Conservation (phyloP, 352 stramenopile genomes). For the Peronospora tabacina region DNA sequence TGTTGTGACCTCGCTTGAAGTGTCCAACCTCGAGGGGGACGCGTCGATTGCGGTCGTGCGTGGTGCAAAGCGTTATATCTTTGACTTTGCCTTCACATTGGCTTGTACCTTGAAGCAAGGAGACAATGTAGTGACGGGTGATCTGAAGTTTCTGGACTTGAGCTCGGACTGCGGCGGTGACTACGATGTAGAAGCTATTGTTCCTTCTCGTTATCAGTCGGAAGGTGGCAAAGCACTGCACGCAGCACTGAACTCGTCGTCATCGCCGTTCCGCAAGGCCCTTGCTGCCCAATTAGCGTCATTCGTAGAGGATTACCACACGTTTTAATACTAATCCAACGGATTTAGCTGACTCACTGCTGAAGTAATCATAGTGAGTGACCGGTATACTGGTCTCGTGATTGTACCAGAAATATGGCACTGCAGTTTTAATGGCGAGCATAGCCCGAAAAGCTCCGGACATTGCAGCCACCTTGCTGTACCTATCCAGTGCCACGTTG, state of each 20-base stretch:
- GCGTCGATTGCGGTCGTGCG: constrained; percentile 88
- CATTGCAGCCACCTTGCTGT: not conserved
- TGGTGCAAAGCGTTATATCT: constrained; percentile 91
- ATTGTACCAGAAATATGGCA: not conserved
- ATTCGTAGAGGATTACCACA: constrained; percentile 73
- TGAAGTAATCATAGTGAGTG: not conserved
- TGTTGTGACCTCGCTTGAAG: constrained; percentile 46
- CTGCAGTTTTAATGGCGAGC: constrained; percentile 4
- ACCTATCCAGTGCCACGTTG: not conserved
- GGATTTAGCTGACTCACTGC: not conserved
- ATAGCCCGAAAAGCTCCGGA: constrained; percentile 12
- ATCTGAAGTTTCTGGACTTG: constrained; percentile 76
- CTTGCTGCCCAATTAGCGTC: constrained; percentile 38
- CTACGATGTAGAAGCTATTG: constrained; percentile 63
- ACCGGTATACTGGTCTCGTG: not conserved
- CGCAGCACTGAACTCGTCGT: constrained; percentile 37
- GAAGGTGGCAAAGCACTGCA: constrained; percentile 63
- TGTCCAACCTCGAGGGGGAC: constrained; percentile 87
- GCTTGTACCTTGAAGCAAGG: constrained; percentile 32
- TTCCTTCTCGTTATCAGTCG: constrained; percentile 64
- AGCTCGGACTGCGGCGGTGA: constrained; percentile 68
- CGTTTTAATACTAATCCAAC: constrained; percentile 34
- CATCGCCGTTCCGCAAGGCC: constrained; percentile 56
- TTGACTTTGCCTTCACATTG: constrained; percentile 70
- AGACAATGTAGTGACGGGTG: constrained; percentile 26